Evolutionary conservation across 352 stramenopile genomes (phyloP), one percentile per base, ranked within the genome.

Genomic region (Phytophthora constricta): DNA sequence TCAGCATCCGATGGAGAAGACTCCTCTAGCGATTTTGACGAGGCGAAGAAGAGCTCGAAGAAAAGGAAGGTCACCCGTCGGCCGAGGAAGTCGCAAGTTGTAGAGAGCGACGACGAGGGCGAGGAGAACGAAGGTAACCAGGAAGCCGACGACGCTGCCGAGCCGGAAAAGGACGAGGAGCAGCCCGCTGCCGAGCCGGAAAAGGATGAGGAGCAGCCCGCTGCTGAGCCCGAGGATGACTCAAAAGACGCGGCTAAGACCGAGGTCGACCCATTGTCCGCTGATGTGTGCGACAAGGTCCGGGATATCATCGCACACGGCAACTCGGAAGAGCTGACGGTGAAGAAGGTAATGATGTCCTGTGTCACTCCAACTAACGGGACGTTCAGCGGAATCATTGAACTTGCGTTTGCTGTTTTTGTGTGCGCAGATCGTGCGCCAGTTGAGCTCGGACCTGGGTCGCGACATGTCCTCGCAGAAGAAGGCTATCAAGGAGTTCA

Each of bases 401-500:
- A 48, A 22, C 23, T 37, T 26, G 23, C 31, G 43, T 19, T 68
- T 60, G 49, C 58, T 53, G 11, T 60, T 53, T 43, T 33, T 51
- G 42, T 49, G n/a, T 51, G 42, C 45, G 42, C 55, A 93, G 85
- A 91, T 93, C 43, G 80, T 93, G 65, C 77, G 78, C 25, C 83
- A 92, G 52, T 58, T 91, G 45, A 92, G 83, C 33, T 67, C 82
- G 42, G 81, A 91, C 47, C 33, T 91, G 42, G 85, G 83, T 31
- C 77, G 83, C 41, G 85, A 93, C 57, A 72, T 93, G 57, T 83
- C 80, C 16, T 47, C 66, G n/a, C 70, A 89, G 68, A 93, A 93
- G 76, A 80, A 84, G 25, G 83, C 82, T 45, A 93, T 93, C 77
- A 93, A 93, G 74, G 79, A 89, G 52, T 93, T 89, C 62, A 89